These are phyloP conservation scores for Puccinia novopanici DNA, from an alignment of 1,284 basidiomycete genomes.

Conservation along the genomic window DNA sequence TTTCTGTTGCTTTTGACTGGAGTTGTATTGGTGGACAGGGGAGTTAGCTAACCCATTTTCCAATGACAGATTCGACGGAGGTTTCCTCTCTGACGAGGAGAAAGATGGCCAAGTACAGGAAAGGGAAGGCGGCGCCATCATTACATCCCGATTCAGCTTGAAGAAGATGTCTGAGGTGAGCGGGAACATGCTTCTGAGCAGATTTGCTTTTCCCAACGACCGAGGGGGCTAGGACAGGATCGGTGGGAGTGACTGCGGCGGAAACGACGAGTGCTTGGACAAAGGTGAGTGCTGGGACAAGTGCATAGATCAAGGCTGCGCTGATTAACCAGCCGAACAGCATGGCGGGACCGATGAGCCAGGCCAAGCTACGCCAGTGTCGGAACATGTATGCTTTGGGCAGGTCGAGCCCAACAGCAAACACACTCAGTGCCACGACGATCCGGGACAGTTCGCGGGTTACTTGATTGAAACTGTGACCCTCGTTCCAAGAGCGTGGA, in stretches of 20 bases:
- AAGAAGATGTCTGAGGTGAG: conserved; percentile 89
- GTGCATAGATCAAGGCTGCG: conserved; percentile 73
- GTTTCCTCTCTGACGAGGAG: conserved; percentile 72
- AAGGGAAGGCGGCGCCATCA: conserved; percentile 76
- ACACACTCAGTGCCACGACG: conserved; percentile 93
- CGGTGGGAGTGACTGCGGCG: conserved; percentile 92
- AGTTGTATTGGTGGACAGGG: conserved; percentile 30
- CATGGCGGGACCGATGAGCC: conserved; percentile 68
- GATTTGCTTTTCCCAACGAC: conserved; percentile 78
- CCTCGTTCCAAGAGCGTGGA: conserved; percentile 73
- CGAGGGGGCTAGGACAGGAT: conserved; percentile 76
- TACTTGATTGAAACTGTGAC: conserved; percentile 58
- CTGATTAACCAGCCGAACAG: conserved; percentile 56
- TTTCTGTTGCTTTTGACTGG: not conserved
- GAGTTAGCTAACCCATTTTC: conserved; percentile 52
- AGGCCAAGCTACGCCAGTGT: conserved; percentile 85
- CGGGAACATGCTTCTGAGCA: conserved; percentile 96
- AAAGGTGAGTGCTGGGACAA: conserved; percentile 83
- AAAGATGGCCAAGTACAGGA: conserved; percentile 89
- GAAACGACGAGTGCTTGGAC: conserved; percentile 83
- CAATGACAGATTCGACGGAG: conserved; percentile 69
- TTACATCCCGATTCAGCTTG: conserved; percentile 89
- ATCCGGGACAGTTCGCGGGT: conserved; percentile 81
- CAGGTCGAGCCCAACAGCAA: conserved; percentile 87
- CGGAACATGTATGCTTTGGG: conserved; percentile 69